A percentile compares a stretch with the other conserved stretches of the same genome.
These are phyloP conservation scores for Berberis vulgaris DNA, from an alignment of 164 flowering plant species.

Conservation along the genomic window DNA sequence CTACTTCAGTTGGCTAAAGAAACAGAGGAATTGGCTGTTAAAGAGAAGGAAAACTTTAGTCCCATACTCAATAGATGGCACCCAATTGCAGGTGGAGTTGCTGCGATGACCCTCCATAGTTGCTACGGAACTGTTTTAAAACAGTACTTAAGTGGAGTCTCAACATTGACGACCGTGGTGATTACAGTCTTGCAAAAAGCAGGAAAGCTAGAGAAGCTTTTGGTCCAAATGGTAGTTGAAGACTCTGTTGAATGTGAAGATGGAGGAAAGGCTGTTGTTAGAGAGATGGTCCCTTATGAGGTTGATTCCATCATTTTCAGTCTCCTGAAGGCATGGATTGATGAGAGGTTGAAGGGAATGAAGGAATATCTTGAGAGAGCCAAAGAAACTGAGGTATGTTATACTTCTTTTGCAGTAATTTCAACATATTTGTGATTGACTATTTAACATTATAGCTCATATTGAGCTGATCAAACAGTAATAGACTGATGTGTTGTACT, in stretches of 20 bases:
- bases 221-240: constrained; percentile 87
- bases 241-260: constrained; percentile 75
- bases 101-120: constrained; percentile 70
- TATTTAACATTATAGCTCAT: too few relatives aligned
- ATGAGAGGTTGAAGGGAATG: constrained; percentile 36
- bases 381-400: constrained; percentile 70
- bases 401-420: not conserved
- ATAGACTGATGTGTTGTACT: too few relatives aligned
- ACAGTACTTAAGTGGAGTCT: constrained; percentile 45
- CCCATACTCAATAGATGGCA: constrained; percentile 75
- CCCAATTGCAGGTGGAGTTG: constrained; percentile 61
- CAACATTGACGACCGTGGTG: constrained; percentile 33
- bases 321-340: constrained; percentile 58
- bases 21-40: constrained; percentile 59
- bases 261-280: constrained; percentile 67
- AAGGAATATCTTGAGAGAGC: constrained; percentile 47
- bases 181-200: constrained; percentile 60
- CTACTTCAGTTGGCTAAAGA: constrained; percentile 51
- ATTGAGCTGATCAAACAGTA: too few relatives aligned
- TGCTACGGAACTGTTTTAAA: constrained; percentile 68
- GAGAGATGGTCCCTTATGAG: constrained; percentile 86
- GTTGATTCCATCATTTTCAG: constrained; percentile 54
- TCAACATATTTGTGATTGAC: too few relatives aligned
- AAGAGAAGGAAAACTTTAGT: constrained; percentile 70
- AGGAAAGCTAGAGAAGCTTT: constrained; percentile 65